phyloP scores from a whole-genome alignment of 805 yeast genomes.

The Jamesozyma piceae region DNA sequence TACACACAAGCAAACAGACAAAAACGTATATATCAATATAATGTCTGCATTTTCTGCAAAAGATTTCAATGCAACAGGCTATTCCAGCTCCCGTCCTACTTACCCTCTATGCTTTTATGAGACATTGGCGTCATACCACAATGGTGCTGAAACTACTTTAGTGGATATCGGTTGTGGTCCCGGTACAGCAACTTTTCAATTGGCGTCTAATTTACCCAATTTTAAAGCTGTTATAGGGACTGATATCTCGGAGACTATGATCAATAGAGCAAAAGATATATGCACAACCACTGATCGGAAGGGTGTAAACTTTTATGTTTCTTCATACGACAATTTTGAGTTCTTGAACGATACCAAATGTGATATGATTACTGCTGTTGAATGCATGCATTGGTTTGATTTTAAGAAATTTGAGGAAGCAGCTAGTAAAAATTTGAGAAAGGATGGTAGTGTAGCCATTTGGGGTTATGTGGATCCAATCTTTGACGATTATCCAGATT shows the following conservation, averaged over 20 bases:
- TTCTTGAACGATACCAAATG: slow-evolving; percentile 15
- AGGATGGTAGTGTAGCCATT: slow-evolving; percentile 59
- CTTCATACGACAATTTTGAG: slow-evolving; percentile 22
- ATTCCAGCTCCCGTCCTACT: slow-evolving; percentile 53
- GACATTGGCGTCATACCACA: slow-evolving; percentile 36
- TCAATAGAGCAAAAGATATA: slow-evolving; percentile 34
- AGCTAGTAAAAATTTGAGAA: slow-evolving; percentile 41
- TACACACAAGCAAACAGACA: too few relatives aligned
- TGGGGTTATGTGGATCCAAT: slow-evolving; percentile 77
- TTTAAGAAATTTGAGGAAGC: slow-evolving; percentile 44
- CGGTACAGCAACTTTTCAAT: slow-evolving; percentile 57
- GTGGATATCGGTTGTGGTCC: slow-evolving; percentile 78
- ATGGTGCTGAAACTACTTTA: slow-evolving; percentile 32
- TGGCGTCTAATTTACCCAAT: slow-evolving; percentile 8
- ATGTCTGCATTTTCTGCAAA: slow-evolving; percentile 59
- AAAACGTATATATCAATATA: too few relatives aligned
- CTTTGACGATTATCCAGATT: slow-evolving; percentile 42
- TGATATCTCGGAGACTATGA: slow-evolving; percentile 54
- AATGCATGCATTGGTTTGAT: slow-evolving; percentile 81
- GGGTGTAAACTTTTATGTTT: slow-evolving; percentile 21
- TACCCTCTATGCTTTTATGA: slow-evolving; percentile 49
- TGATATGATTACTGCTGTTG: slow-evolving; percentile 70
- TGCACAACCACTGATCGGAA: background rate
- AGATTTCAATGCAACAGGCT: slow-evolving; percentile 43
- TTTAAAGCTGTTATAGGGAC: slow-evolving; percentile 51